A percentile compares a stretch with the other conserved stretches of the same genome.
These are phyloP conservation scores for Megacollybia platyphylla DNA, from an alignment of 1,284 basidiomycete species.

Conservation along the genomic window DNA sequence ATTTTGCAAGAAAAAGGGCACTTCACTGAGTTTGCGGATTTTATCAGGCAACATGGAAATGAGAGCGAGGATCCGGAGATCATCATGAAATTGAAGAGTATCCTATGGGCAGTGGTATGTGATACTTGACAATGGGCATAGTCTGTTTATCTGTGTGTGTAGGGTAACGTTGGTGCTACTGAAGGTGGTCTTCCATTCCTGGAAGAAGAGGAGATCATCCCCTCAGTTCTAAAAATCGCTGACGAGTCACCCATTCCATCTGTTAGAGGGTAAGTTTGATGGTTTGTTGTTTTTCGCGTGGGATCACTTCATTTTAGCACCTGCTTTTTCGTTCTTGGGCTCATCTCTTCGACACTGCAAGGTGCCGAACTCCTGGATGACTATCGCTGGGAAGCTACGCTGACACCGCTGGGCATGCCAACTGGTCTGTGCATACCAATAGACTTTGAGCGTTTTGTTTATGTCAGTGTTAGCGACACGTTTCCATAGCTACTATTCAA, in stretches of 20 bases:
- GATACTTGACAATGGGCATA: neutral
- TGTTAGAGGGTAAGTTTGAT: conserved; percentile 69
- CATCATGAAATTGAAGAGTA: conserved; percentile 86
- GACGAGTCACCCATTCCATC: conserved; percentile 84
- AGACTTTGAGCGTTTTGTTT: conserved; percentile 71
- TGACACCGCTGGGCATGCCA: conserved; percentile 78
- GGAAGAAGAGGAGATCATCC: conserved; percentile 89
- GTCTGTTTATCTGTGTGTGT: conserved; percentile 3
- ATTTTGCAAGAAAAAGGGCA: conserved; percentile 85
- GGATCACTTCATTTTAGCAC: conserved; percentile 42
- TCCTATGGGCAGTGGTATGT: conserved; percentile 91
- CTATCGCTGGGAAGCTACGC: conserved; percentile 84
- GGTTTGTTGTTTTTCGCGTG: neutral
- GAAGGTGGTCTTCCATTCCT: conserved; percentile 87
- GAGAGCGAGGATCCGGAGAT: conserved; percentile 78
- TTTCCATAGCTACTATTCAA: conserved; percentile 2
- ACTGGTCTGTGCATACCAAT: conserved; percentile 86
- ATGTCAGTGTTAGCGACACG: conserved; percentile 36
- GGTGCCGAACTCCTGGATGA: conserved; percentile 63
- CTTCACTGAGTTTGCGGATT: conserved; percentile 83
- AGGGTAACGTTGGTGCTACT: conserved; percentile 93
- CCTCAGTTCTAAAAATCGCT: conserved; percentile 83
- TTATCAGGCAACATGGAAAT: conserved; percentile 78
- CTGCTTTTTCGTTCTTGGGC: conserved; percentile 89
- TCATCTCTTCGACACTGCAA: conserved; percentile 51